These are phyloP conservation scores for Zangia roseola DNA, from an alignment of 768 basidiomycete genomes.

Conservation along the genomic window DNA sequence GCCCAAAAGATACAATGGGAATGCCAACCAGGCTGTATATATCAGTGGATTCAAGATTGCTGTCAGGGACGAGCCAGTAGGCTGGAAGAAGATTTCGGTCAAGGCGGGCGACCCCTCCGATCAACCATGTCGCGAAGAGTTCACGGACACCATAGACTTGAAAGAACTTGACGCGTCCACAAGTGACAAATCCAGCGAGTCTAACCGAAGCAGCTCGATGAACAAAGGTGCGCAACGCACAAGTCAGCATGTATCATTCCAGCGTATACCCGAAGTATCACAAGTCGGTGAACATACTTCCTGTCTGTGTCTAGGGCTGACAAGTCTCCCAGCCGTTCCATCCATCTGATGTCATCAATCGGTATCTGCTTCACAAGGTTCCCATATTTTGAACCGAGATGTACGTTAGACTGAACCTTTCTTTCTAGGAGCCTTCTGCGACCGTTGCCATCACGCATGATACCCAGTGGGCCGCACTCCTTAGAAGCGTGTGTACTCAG, in stretches of 20 bases:
- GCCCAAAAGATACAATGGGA: background rate
- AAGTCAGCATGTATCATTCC: background rate
- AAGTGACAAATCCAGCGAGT: background rate
- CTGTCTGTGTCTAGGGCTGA: background rate
- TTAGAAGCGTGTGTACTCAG: background rate
- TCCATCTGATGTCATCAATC: background rate
- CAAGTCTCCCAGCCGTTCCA: background rate
- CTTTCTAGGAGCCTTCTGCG: background rate
- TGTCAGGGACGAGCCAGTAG: background rate
- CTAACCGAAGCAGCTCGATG: background rate
- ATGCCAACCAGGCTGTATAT: no score
- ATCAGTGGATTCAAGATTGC: background rate
- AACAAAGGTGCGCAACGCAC: background rate
- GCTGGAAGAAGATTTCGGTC: background rate
- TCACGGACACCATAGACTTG: background rate
- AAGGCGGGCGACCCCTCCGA: background rate
- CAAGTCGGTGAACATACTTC: background rate
- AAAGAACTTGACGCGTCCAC: background rate
- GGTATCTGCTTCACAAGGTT: background rate
- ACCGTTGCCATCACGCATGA: constrained; percentile 2
- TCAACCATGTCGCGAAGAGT: background rate
- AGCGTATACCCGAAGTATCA: background rate
- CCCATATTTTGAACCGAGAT: background rate
- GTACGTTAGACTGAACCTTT: no score
- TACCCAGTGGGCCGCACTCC: constrained; percentile 2